Conservation (phyloP, 768 basidiomycete species). For the Lactarius evosmus region DNA sequence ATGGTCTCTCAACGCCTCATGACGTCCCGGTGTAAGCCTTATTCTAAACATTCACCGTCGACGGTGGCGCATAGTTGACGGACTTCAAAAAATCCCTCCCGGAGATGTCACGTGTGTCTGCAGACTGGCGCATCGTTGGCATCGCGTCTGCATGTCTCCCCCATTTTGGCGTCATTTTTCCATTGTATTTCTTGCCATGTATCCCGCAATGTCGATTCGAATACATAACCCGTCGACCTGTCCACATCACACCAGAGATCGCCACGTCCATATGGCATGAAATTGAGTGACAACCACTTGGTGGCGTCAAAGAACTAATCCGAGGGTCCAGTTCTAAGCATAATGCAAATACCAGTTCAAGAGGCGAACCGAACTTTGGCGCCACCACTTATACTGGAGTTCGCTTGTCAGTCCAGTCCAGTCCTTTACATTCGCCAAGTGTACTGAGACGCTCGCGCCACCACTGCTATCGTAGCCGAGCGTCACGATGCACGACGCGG, state of each 20-base stretch:
- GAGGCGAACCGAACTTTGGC: too few relatives aligned
- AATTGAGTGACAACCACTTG: too few relatives aligned
- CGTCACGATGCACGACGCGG: not conserved
- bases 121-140: not conserved
- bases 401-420: not conserved
- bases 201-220: not conserved
- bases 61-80: too few relatives aligned
- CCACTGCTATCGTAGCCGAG: not conserved
- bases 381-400: too few relatives aligned
- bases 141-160: not conserved
- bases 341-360: too few relatives aligned
- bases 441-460: not conserved
- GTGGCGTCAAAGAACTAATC: too few relatives aligned
- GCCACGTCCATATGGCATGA: not conserved
- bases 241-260: not conserved
- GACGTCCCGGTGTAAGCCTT: not conserved
- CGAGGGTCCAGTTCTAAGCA: not conserved
- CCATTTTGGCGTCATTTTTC: not conserved
- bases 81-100: too few relatives aligned
- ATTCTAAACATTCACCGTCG: too few relatives aligned
- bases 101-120: too few relatives aligned
- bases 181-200: not conserved
- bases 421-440: not conserved
- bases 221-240: not conserved
- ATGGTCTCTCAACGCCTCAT: not conserved